A percentile compares a stretch with the other conserved stretches of the same genome.
phyloP scores from a whole-genome alignment of 371 early-diverging fungal species.

The Mycotypha africana region DNA sequence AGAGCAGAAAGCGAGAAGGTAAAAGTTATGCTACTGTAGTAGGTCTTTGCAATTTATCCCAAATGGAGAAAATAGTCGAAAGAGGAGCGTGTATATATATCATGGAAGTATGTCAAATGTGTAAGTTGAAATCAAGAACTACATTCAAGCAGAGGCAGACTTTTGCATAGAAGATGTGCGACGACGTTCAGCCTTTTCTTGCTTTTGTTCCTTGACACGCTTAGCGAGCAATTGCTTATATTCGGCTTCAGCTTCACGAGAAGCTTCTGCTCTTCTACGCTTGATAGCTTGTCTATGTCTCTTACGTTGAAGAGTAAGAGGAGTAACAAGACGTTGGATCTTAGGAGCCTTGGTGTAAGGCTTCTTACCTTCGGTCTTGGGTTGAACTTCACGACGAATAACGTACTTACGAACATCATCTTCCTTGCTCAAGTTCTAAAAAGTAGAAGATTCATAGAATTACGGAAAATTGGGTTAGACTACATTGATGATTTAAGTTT shows the following conservation, averaged over 20 bases:
- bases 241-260: conserved; percentile 86
- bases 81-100: too few relatives aligned
- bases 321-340: conserved; percentile 99
- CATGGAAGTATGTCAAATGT: too few relatives aligned
- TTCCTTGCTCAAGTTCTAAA: conserved; percentile 80
- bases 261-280: conserved; percentile 72
- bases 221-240: conserved; percentile 91
- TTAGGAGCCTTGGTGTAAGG: conserved; percentile 90
- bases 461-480: background rate
- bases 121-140: background rate
- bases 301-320: conserved; percentile 93
- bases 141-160: conserved; percentile 30
- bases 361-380: conserved; percentile 88
- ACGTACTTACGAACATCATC: conserved; percentile 98
- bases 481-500: too few relatives aligned
- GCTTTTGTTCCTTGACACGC: conserved; percentile 87
- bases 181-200: conserved; percentile 62
- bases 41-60: too few relatives aligned
- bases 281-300: conserved; percentile 82
- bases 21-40: too few relatives aligned
- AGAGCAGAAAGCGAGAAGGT: too few relatives aligned
- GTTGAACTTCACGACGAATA: conserved; percentile 92
- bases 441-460: background rate
- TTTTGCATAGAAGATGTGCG: conserved; percentile 59
- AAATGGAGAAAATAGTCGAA: too few relatives aligned